These are phyloP conservation scores for Bipolaris zeicola DNA, from an alignment of 2,329 filamentous ascomycete genomes.

Conservation along the genomic window DNA sequence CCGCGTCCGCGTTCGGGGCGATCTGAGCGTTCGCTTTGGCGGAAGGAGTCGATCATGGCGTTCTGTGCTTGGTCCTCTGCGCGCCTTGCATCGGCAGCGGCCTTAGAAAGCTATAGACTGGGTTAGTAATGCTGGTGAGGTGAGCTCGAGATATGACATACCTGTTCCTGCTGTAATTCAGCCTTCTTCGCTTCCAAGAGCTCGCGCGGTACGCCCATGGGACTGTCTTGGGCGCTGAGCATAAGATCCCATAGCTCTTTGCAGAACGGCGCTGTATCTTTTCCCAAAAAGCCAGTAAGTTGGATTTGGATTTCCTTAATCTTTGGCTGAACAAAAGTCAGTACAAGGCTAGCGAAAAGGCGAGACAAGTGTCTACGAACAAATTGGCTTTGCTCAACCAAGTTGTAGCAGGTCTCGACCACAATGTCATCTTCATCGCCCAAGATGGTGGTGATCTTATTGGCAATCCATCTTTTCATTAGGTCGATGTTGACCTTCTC, in stretches of 20 bases:
- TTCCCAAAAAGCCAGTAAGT: slow-evolving; percentile 92
- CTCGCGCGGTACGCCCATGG: slow-evolving; percentile 91
- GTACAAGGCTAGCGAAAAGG: slow-evolving; percentile 2
- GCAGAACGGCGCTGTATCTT: slow-evolving; percentile 86
- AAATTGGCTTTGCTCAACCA: slow-evolving; percentile 74
- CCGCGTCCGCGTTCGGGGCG: slow-evolving; percentile 54
- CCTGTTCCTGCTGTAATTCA: slow-evolving; percentile 94
- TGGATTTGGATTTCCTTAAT: slow-evolving; percentile 95
- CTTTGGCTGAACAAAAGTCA: slow-evolving; percentile 69
- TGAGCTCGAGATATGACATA: slow-evolving; percentile 46
- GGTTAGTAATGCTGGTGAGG: slow-evolving; percentile 24
- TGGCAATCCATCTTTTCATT: slow-evolving; percentile 98
- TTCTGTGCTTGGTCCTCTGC: slow-evolving; percentile 68
- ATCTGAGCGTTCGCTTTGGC: slow-evolving; percentile 64
- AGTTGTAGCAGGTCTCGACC: slow-evolving; percentile 77
- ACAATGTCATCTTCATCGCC: slow-evolving; percentile 96
- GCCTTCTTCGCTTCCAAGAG: slow-evolving; percentile 94
- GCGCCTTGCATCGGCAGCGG: slow-evolving; percentile 73
- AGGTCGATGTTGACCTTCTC: slow-evolving; percentile 95
- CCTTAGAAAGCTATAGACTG: slow-evolving; percentile 75
- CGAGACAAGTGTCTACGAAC: slow-evolving; percentile 60
- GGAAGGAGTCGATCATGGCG: slow-evolving; percentile 70
- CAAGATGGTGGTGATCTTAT: slow-evolving; percentile 83
- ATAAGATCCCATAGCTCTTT: slow-evolving; percentile 93
- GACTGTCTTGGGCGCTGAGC: slow-evolving; percentile 84